Base-by-base conservation (phyloP, 176 grass and related monocot genomes). In the Carex parvula region DNA sequence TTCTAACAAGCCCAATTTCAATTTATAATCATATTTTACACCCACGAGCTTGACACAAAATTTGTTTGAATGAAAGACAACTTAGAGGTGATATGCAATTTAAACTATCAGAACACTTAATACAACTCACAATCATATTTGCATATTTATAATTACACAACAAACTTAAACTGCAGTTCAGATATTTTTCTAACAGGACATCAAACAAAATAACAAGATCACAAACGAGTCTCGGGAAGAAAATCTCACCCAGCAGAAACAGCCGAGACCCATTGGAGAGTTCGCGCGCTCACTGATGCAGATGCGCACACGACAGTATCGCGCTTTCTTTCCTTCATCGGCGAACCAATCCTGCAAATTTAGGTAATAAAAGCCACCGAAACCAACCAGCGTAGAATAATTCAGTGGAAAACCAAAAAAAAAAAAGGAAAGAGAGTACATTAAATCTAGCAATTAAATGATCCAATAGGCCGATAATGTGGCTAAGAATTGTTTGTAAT, bases 181-280 rank as follows among this genome's bases (percentile, higher is more conserved):
- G 52, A 37, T 3, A 17, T 11, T 13, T 72, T 57, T 60, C 7
- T 10, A 29, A 3, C 16, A 59, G 10, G 0, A 42, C 17, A 37
- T 18, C 59, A 13, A 39, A 60, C 8, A 24, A 46, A 29, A 74
- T 55, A 7, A 89, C 15, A 70, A 70, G 15, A 42, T 41, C 63
- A 67, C 26, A 79, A 53, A 21, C 16, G 3, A 48, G 37, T 74
- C 7, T 32, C 21, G 16, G 3, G 60, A 79, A 50, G 10, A 50
- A 50, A 79, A 29, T 7, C 95, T 93, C 83, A 99, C 96, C 88
- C 91, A 50, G 80, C 55, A 17, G 96, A 92, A 60, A 88, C 86
- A 26, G 89, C 89, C 22, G 91, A 95, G 78, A 89, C 79, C 96
- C 96, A 98, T 30, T 93, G 89, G 79, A 95, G 87, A n/a, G 93